Percentiles rank a stretch among this genome's conserved stretches.
These are phyloP conservation scores for Fusarium pininemorale DNA, from an alignment of 2,329 filamentous ascomycete species.

Conservation along the genomic window DNA sequence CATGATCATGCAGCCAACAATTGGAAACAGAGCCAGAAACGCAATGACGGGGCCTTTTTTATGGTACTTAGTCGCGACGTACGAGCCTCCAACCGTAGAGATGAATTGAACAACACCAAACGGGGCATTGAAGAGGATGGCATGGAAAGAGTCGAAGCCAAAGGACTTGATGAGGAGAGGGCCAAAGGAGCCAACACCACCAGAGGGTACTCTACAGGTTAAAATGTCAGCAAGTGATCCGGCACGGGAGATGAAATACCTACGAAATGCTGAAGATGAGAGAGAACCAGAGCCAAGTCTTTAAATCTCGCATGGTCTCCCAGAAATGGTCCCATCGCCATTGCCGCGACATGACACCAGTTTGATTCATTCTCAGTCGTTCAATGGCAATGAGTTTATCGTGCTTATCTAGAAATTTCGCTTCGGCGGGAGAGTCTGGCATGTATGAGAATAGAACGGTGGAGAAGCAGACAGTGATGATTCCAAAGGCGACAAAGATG, in stretches of 20 bases:
- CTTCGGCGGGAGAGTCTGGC: constrained; percentile 70
- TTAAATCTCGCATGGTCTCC: constrained; percentile 51
- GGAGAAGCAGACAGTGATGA: constrained; percentile 56
- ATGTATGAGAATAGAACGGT: constrained; percentile 64
- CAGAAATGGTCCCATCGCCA: constrained; percentile 55
- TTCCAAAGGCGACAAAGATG: constrained; percentile 49
- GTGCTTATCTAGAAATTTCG: constrained; percentile 63
- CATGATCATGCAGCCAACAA: constrained; percentile 59
- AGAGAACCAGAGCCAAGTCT: constrained; percentile 55
- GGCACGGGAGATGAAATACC: neutral
- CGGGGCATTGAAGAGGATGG: constrained; percentile 69
- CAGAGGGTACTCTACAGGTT: constrained; percentile 56
- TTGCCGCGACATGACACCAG: constrained; percentile 50
- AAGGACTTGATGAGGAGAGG: constrained; percentile 67
- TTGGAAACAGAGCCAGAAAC: constrained; percentile 64
- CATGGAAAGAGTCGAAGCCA: constrained; percentile 63
- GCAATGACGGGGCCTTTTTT: constrained; percentile 67
- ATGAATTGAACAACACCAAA: constrained; percentile 69
- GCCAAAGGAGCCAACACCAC: constrained; percentile 67
- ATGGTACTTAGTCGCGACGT: constrained; percentile 61
- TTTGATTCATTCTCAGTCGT: constrained; percentile 61
- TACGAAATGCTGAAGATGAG: constrained; percentile 64
- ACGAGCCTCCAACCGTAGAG: constrained; percentile 66
- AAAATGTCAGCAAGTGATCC: neutral
- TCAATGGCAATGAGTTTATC: constrained; percentile 69